Conservation (phyloP, 202 grass and related monocot genomes). For the Schoenoplectus triqueter region DNA sequence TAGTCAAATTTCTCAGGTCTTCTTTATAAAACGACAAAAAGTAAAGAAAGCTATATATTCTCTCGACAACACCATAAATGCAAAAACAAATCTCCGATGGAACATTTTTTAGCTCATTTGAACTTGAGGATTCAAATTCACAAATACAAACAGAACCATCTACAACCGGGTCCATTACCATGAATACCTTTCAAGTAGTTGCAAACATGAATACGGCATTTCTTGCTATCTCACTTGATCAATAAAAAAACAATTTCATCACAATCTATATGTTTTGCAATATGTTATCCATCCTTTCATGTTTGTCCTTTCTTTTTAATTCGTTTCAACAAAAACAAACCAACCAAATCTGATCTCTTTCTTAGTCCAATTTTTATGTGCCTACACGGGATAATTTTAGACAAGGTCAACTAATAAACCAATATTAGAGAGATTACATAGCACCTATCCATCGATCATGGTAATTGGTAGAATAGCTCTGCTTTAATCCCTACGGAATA, state of each 20-base stretch:
- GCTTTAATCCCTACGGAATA: background rate
- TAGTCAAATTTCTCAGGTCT: background rate
- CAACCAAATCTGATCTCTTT: slow-evolving; percentile 32
- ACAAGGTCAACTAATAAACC: background rate
- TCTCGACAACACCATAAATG: background rate
- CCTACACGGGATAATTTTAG: background rate
- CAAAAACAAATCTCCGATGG: slow-evolving; percentile 12
- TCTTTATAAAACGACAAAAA: background rate
- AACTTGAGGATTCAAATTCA: slow-evolving; percentile 8
- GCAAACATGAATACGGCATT: background rate
- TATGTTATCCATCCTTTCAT: background rate
- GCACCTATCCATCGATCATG: background rate
- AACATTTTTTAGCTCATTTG: slow-evolving; percentile 17
- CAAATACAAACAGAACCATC: slow-evolving; percentile 34
- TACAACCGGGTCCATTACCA: slow-evolving; percentile 23
- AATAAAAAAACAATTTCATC: background rate
- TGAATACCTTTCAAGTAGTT: slow-evolving; percentile 24
- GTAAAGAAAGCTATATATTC: background rate
- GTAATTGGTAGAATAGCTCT: background rate
- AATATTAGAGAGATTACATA: background rate
- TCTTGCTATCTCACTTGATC: slow-evolving; percentile 17
- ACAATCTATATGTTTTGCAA: background rate
- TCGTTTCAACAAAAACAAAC: slow-evolving; percentile 5
- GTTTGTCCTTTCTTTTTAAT: slow-evolving; percentile 5
- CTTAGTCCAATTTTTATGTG: background rate